A percentile compares a stretch with the other conserved stretches of the same genome.
phyloP scores from a whole-genome alignment of 805 yeast species.

The Sugiyamaella americana region DNA sequence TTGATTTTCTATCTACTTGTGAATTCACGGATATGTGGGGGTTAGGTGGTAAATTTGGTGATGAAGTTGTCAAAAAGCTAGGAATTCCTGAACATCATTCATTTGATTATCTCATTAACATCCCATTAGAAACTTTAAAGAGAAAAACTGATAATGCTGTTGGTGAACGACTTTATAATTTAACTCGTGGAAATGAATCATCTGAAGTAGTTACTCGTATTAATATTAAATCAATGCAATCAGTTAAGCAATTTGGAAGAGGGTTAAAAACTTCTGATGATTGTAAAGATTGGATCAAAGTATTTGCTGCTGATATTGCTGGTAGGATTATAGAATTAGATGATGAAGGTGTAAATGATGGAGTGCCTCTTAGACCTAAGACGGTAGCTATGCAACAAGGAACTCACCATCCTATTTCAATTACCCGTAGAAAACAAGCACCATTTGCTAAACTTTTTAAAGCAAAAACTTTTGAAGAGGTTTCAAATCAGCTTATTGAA shows the following conservation, averaged over 20 bases:
- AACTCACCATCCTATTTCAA: constrained; percentile 20
- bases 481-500: background rate
- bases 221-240: constrained; percentile 78
- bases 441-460: constrained; percentile 15
- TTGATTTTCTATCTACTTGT: constrained; percentile 52
- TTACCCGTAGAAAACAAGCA: constrained; percentile 21
- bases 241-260: constrained; percentile 70
- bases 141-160: constrained; percentile 20
- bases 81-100: constrained; percentile 44
- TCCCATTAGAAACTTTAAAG: constrained; percentile 37
- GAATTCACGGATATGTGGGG: constrained; percentile 77
- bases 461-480: constrained; percentile 9
- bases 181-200: constrained; percentile 58
- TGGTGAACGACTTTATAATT: constrained; percentile 48
- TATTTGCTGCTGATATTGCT: constrained; percentile 72
- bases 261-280: constrained; percentile 50
- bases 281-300: constrained; percentile 70
- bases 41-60: constrained; percentile 86
- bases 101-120: constrained; percentile 47
- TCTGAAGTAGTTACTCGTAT: constrained; percentile 53
- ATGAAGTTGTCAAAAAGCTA: constrained; percentile 45
- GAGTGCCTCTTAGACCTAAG: constrained; percentile 44
- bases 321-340: constrained; percentile 67
- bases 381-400: constrained; percentile 42
- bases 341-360: constrained; percentile 44